Percentiles rank a stretch among this genome's conserved stretches.
Conservation (phyloP, 23 red algal species). For the Gracilaria caudata region DNA sequence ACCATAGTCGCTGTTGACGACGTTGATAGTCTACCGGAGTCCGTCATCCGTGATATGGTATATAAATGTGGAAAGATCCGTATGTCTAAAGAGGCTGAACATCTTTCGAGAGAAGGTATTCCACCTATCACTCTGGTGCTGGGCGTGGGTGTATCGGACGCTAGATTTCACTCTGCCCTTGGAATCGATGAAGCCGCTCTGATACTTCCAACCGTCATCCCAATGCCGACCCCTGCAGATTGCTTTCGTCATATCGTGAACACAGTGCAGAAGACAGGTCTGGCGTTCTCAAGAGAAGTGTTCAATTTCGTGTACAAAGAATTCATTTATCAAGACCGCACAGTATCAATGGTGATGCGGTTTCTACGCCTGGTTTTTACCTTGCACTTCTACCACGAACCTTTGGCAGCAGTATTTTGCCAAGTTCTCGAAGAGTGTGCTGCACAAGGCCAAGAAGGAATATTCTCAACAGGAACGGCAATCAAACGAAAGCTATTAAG, state of each 20-base stretch:
- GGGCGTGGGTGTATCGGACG: constrained; percentile 15
- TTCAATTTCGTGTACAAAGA: constrained; percentile 31
- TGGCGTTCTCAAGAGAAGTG: constrained; percentile 18
- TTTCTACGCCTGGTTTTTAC: constrained; percentile 9
- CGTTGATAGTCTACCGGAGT: constrained; percentile 38
- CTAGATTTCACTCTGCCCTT: constrained; percentile 43
- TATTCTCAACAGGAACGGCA: background rate
- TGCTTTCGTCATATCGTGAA: constrained; percentile 30
- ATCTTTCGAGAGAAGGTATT: background rate
- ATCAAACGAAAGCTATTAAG: background rate
- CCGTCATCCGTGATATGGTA: constrained; percentile 33
- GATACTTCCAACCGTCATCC: constrained; percentile 16
- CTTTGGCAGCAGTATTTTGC: constrained; percentile 29
- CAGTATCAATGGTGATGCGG: constrained; percentile 20
- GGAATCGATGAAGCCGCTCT: constrained; percentile 49
- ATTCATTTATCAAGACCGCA: constrained; percentile 28
- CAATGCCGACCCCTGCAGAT: constrained; percentile 15
- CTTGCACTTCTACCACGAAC: constrained; percentile 29
- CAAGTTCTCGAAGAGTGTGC: constrained; percentile 1
- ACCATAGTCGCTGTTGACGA: constrained; percentile 44
- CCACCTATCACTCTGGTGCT: constrained; percentile 34
- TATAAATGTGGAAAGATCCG: constrained; percentile 23
- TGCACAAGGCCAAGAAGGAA: background rate
- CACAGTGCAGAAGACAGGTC: background rate
- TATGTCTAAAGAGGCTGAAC: background rate